These are phyloP conservation scores for Aspergillus hortae DNA, from an alignment of 2,329 filamentous ascomycete genomes.

Conservation along the genomic window DNA sequence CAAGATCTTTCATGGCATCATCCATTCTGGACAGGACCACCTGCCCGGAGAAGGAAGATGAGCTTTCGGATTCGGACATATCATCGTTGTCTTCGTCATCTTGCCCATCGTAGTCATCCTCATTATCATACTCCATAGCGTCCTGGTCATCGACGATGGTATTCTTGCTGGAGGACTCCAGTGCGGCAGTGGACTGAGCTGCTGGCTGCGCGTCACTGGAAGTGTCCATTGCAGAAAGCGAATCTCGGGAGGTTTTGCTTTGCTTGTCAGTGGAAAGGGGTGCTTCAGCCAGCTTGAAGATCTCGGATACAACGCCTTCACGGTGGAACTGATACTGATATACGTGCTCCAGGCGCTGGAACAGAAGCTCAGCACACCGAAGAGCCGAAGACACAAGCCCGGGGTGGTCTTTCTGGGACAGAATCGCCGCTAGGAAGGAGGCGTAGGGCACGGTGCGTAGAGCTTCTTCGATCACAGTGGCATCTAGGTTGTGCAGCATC, in stretches of 20 bases:
- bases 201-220: constrained; percentile 14
- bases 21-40: constrained; percentile 36
- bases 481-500: constrained; percentile 95
- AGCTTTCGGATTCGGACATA: constrained; percentile 66
- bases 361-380: constrained; percentile 82
- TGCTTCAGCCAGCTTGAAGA: constrained; percentile 68
- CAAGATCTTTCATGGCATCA: constrained; percentile 64
- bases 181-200: constrained; percentile 7
- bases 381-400: constrained; percentile 81
- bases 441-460: constrained; percentile 87
- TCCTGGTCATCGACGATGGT: constrained; percentile 35
- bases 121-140: constrained; percentile 52
- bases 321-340: constrained; percentile 97
- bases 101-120: constrained; percentile 52
- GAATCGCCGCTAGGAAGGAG: constrained; percentile 89
- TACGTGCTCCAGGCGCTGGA: constrained; percentile 77
- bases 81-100: constrained; percentile 48
- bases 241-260: constrained; percentile 8
- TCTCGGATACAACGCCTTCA: constrained; percentile 91
- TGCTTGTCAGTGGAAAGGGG: constrained; percentile 26
- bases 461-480: constrained; percentile 77
- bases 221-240: constrained; percentile 16
- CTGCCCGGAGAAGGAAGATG: constrained; percentile 51
- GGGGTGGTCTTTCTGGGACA: constrained; percentile 91
- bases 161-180: constrained; percentile 12